These are phyloP conservation scores for Cryptosporidium parvum DNA, from an alignment of 169 alveolate species.

Conservation along the genomic window DNA sequence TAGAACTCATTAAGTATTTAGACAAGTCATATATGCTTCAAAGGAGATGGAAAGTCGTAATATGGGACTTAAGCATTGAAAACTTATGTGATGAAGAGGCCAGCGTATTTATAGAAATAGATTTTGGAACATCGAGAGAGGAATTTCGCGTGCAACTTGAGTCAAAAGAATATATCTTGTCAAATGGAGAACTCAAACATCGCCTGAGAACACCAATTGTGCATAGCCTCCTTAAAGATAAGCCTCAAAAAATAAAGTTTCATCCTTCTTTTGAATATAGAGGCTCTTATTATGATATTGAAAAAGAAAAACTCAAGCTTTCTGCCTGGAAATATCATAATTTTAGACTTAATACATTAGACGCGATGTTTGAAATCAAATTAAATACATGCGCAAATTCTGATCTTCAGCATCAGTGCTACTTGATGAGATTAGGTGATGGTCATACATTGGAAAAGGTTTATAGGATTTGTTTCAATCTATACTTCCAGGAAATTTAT, in stretches of 20 bases:
- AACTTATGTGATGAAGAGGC: conserved; percentile 46
- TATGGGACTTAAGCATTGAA: conserved; percentile 55
- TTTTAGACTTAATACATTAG: conserved; percentile 83
- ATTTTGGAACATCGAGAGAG: conserved; percentile 72
- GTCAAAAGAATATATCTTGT: conserved; percentile 77
- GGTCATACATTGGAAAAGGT: conserved; percentile 21
- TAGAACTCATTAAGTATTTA: background rate
- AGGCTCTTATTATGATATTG: conserved; percentile 87
- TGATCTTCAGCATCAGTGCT: conserved; percentile 28
- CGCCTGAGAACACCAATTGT: conserved; percentile 85
- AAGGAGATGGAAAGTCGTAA: conserved; percentile 65
- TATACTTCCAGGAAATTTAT: conserved; percentile 75
- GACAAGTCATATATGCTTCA: conserved; percentile 25
- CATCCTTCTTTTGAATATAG: conserved; percentile 85
- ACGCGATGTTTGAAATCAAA: conserved; percentile 82
- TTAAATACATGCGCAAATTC: conserved; percentile 64
- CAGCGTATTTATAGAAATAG: conserved; percentile 55
- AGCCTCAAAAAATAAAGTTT: conserved; percentile 82
- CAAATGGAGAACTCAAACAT: conserved; percentile 84
- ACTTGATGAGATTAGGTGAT: conserved; percentile 27
- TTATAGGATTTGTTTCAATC: conserved; percentile 44
- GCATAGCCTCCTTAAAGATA: conserved; percentile 82
- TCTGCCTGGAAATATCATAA: conserved; percentile 86
- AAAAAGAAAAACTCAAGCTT: conserved; percentile 84
- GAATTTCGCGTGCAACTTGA: conserved; percentile 65